phyloP scores from a whole-genome alignment of 2,329 filamentous ascomycete species.

The Colletotrichum noveboracense region DNA sequence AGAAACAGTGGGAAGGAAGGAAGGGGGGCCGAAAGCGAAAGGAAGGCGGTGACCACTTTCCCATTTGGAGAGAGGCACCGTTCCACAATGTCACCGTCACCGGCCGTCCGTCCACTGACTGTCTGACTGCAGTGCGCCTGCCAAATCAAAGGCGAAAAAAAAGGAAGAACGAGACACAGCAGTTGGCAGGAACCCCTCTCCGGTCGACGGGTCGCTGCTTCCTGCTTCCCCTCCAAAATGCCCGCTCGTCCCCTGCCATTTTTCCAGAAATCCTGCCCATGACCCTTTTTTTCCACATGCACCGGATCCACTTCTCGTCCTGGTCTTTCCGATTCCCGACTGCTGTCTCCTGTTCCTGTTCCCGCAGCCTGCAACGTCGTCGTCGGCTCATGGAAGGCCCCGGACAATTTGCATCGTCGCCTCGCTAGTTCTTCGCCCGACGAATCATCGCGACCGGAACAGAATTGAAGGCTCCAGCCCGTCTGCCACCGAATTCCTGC shows the following conservation, averaged over 20 bases:
- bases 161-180: not conserved
- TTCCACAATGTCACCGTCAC: not conserved
- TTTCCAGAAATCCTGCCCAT: not conserved
- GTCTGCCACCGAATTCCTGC: not conserved
- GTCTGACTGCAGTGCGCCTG: not conserved
- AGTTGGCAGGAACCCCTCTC: not conserved
- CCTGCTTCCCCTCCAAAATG: not conserved
- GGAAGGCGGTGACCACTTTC: not conserved
- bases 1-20: not conserved
- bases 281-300: not conserved
- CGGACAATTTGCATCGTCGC: not conserved
- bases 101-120: not conserved
- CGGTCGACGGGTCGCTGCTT: not conserved
- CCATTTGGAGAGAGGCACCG: not conserved
- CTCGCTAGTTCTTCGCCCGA: conserved; percentile 7
- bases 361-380: not conserved
- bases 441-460: not conserved
- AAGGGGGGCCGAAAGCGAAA: not conserved
- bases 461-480: not conserved
- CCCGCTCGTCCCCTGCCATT: not conserved
- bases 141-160: not conserved
- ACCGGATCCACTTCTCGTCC: not conserved
- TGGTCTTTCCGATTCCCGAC: not conserved
- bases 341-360: not conserved
- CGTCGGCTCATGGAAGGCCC: not conserved